phyloP scores from a whole-genome alignment of 1,139 yeast species.

The Debaryomyces nepalensis region DNA sequence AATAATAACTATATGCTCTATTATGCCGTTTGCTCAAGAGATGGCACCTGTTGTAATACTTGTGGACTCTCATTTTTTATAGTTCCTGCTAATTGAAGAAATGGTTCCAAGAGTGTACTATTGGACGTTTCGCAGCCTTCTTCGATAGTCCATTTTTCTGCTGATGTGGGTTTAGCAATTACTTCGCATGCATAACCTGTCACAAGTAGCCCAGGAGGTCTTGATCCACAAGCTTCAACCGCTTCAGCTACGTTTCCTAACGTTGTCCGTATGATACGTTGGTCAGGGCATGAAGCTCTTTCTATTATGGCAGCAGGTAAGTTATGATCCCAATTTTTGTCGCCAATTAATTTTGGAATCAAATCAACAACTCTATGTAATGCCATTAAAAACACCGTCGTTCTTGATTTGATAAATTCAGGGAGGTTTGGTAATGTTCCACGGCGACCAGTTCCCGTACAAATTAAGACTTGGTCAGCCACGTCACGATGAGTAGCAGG shows the following conservation, averaged over 20 bases:
- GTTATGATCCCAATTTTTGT: slow-evolving; percentile 66
- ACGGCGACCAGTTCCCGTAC: slow-evolving; percentile 93
- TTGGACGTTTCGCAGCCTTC: slow-evolving; percentile 50
- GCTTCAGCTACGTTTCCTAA: slow-evolving; percentile 71
- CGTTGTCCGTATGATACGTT: slow-evolving; percentile 78
- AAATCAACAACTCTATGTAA: slow-evolving; percentile 79
- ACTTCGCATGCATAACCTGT: slow-evolving; percentile 83
- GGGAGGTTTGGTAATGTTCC: slow-evolving; percentile 85
- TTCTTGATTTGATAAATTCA: slow-evolving; percentile 68
- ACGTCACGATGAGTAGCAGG: slow-evolving; percentile 94
- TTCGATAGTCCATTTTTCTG: slow-evolving; percentile 54
- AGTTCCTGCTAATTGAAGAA: slow-evolving; percentile 8
- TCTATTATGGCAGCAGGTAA: slow-evolving; percentile 88
- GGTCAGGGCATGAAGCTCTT: slow-evolving; percentile 93
- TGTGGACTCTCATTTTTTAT: slow-evolving; percentile 1
- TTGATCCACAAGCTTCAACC: slow-evolving; percentile 77
- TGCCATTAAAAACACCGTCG: slow-evolving; percentile 90
- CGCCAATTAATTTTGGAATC: slow-evolving; percentile 56
- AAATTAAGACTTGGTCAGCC: slow-evolving; percentile 88
- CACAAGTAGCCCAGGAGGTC: slow-evolving; percentile 92
- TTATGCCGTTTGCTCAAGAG: slow-evolving; percentile 1
- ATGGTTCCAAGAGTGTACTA: slow-evolving; percentile 9
- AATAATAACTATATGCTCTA: not conserved
- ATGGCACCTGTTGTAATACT: not conserved
- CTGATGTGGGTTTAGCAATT: slow-evolving; percentile 28